Evolutionary conservation across 2,329 filamentous ascomycete species (phyloP).

Genomic region (Fusarium praegraminearum): DNA sequence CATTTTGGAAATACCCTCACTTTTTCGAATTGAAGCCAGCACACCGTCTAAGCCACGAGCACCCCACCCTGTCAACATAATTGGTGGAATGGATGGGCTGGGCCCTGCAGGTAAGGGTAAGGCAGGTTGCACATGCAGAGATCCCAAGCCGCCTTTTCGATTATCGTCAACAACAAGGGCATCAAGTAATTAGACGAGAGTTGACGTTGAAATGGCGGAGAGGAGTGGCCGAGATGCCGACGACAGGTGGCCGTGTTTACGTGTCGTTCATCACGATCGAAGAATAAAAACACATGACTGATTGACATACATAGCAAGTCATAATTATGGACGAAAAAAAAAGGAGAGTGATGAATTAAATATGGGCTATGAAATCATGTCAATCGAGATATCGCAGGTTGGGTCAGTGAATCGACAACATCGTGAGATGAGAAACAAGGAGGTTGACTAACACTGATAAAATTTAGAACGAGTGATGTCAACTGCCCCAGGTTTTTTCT

Average conservation of each 20-base stretch:
- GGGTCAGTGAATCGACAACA: slow-evolving; percentile 12
- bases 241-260: not conserved
- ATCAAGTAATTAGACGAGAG: not conserved
- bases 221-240: slow-evolving; percentile 28
- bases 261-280: slow-evolving; percentile 1
- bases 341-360: not conserved
- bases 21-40: not conserved
- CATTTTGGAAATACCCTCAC: slow-evolving; percentile 15
- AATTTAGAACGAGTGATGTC: slow-evolving; percentile 33
- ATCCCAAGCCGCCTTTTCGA: not conserved
- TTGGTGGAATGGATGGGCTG: not conserved
- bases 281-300: slow-evolving; percentile 14
- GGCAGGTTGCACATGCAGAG: not conserved
- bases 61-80: not conserved
- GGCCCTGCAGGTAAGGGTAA: not conserved
- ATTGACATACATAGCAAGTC: not conserved
- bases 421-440: slow-evolving; percentile 12
- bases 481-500: slow-evolving; percentile 17
- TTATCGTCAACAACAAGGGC: slow-evolving; percentile 11
- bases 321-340: slow-evolving; percentile 10
- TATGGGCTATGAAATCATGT: slow-evolving; percentile 25
- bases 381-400: not conserved
- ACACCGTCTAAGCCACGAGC: slow-evolving; percentile 1
- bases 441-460: not conserved
- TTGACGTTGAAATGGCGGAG: slow-evolving; percentile 5